A percentile compares a stretch with the other conserved stretches of the same genome.
phyloP scores from a whole-genome alignment of 331 rosid species.

The Quercus lobata region DNA sequence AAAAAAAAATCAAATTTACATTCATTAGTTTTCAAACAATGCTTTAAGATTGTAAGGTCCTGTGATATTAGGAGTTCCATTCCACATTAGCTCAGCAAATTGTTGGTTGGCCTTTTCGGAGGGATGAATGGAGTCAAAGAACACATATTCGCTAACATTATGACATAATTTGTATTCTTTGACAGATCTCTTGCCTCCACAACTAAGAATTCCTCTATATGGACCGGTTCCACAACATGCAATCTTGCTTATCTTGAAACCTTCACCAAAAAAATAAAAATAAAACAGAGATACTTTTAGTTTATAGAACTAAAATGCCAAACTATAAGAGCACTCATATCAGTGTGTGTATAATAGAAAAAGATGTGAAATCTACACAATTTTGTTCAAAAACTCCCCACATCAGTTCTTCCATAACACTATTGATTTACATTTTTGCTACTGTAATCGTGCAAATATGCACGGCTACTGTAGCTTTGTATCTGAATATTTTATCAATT shows the following conservation, averaged over 20 bases:
- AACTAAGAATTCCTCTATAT: neutral
- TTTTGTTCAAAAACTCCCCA: no score
- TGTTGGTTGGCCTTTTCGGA: neutral
- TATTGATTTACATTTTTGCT: no score
- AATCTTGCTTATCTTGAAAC: conserved; percentile 10
- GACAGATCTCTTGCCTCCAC: neutral
- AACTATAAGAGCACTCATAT: no score
- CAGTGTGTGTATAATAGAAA: no score
- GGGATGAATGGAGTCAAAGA: conserved; percentile 1
- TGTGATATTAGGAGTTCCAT: neutral
- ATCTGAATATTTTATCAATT: no score
- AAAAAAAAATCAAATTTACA: no score
- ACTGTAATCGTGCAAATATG: no score
- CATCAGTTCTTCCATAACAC: no score
- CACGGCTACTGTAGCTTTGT: no score
- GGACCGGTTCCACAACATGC: conserved; percentile 23
- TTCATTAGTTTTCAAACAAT: no score
- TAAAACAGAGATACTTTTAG: neutral
- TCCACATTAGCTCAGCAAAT: conserved; percentile 5
- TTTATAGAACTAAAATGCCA: neutral
- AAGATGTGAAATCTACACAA: no score
- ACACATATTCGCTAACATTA: neutral
- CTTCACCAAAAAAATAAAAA: neutral
- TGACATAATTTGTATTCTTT: neutral
- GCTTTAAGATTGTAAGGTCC: conserved; percentile 1